Conservation (phyloP, 2,329 filamentous ascomycete species). For the Aureobasidium leucospermi region DNA sequence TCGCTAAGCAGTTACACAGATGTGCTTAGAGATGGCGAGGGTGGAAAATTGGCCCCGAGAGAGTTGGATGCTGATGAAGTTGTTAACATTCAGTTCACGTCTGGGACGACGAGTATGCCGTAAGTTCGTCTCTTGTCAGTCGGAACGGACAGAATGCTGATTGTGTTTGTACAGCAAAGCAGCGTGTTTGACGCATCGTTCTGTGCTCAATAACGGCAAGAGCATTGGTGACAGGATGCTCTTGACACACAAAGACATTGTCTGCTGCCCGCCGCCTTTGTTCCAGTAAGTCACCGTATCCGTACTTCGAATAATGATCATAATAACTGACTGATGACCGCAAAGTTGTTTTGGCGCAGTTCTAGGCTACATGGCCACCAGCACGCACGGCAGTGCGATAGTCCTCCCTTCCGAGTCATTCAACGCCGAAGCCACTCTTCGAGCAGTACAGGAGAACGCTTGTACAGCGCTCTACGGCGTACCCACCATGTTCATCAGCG, state of each 20-base stretch:
- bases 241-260: constrained; percentile 62
- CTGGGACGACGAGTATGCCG: constrained; percentile 77
- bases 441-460: constrained; percentile 54
- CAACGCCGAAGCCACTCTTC: constrained; percentile 65
- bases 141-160: neutral
- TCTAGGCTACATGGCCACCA: constrained; percentile 92
- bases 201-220: constrained; percentile 87
- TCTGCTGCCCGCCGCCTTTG: constrained; percentile 54
- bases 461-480: constrained; percentile 77
- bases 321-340: neutral
- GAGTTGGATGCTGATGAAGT: constrained; percentile 57
- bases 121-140: neutral
- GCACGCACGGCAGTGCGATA: constrained; percentile 72
- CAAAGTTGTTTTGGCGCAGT: constrained; percentile 75
- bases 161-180: constrained; percentile 53
- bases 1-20: constrained; percentile 39
- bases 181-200: constrained; percentile 75
- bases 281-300: too few relatives aligned
- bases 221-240: constrained; percentile 83
- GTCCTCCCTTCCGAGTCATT: constrained; percentile 85
- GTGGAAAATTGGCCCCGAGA: constrained; percentile 38
- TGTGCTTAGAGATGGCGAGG: constrained; percentile 38
- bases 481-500: constrained; percentile 87
- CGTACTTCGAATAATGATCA: too few relatives aligned
- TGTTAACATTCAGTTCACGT: constrained; percentile 95